Conservation (phyloP, 2,329 filamentous ascomycete species). For the Talaromyces sp. region DNA sequence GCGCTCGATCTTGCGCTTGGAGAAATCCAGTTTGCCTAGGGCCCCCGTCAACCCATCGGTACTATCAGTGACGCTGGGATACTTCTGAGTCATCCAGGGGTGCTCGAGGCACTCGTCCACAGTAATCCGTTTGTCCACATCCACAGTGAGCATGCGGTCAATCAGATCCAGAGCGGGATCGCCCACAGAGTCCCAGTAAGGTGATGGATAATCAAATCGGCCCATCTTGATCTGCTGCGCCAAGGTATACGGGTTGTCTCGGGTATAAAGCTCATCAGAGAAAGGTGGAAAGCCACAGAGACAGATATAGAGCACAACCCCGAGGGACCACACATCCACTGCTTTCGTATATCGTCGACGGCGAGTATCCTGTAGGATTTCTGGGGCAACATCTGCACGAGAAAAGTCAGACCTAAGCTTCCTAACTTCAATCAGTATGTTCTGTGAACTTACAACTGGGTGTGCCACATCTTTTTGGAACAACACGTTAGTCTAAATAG, state of each 20-base stretch:
- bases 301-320: conserved; percentile 97
- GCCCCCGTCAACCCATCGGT: conserved; percentile 91
- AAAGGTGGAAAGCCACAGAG: conserved; percentile 97
- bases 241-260: conserved; percentile 81
- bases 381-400: conserved; percentile 77
- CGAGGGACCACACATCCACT: conserved; percentile 94
- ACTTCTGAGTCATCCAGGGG: conserved; percentile 76
- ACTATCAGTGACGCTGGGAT: conserved; percentile 72
- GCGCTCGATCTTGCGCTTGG: conserved; percentile 74
- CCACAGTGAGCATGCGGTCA: conserved; percentile 89
- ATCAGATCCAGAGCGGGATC: conserved; percentile 91
- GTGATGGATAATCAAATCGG: conserved; percentile 90
- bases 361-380: conserved; percentile 82
- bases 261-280: conserved; percentile 84
- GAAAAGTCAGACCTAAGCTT: conserved; percentile 12
- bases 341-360: conserved; percentile 90
- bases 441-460: conserved; percentile 68
- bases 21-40: conserved; percentile 79
- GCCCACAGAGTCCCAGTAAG: conserved; percentile 89
- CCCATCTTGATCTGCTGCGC: conserved; percentile 88
- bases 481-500: background rate
- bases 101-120: conserved; percentile 90
- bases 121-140: conserved; percentile 79
- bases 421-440: background rate
- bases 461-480: conserved; percentile 69